Evolutionary conservation across 805 yeast genomes (phyloP).

Genomic region (Clavispora asparagi): DNA sequence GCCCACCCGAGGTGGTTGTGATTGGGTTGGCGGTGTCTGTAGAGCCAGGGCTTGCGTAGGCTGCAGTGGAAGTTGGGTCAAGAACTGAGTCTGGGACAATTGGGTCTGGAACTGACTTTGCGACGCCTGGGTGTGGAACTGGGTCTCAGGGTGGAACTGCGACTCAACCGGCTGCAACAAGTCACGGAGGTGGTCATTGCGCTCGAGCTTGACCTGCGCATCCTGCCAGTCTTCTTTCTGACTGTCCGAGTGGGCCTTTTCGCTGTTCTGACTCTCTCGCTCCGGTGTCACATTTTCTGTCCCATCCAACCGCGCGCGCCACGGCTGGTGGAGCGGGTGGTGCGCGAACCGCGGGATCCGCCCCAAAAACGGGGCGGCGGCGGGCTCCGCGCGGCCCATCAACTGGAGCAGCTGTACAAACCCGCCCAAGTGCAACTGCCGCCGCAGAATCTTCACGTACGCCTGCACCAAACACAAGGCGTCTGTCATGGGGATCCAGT

Average conservation of each 20-base stretch:
- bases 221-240: background rate
- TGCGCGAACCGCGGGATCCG: background rate
- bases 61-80: constrained; percentile 1
- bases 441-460: constrained; percentile 1
- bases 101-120: background rate
- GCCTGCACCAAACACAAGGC: constrained; percentile 7
- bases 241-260: background rate
- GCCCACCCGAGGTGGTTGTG: background rate
- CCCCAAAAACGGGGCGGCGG: background rate
- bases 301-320: background rate
- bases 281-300: background rate
- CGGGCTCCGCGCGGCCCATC: background rate
- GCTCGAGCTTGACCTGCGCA: constrained; percentile 1
- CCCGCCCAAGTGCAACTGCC: constrained; percentile 1
- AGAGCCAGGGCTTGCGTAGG: background rate
- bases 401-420: background rate
- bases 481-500: constrained; percentile 7
- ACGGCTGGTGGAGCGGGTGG: background rate
- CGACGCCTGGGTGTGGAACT: background rate
- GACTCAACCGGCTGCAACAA: constrained; percentile 2
- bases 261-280: background rate
- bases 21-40: too few species aligned
- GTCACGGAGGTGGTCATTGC: background rate
- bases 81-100: background rate
- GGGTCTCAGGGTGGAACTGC: background rate